Evolutionary conservation across 768 basidiomycete species (phyloP), one percentile per base, ranked within the genome.

Genomic region (Calocybe gangraenosa): DNA sequence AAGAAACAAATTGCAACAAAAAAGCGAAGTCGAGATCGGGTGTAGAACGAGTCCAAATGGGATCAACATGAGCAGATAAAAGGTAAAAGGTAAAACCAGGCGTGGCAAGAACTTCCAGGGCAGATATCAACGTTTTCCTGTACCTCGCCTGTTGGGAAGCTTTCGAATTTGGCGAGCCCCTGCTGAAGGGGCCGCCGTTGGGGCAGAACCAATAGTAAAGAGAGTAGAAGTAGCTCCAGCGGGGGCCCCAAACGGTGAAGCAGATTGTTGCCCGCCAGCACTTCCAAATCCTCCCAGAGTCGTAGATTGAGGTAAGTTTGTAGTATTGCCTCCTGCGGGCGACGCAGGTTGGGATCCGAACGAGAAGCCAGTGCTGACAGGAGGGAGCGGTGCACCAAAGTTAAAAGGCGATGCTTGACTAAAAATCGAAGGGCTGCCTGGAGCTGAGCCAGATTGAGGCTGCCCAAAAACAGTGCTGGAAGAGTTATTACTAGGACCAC

Each of bases 341-440:
- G 81, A 84, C 32, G 70, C 73, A 41, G 82, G 80, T 52, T 81
- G 81, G 30, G 75, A 67, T 17, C 74, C 79, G 55, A 83, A 84
- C 7, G 65, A 37, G 51, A 82, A 83, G 1, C 69, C 46, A 19
- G 65, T 56, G 40, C 52, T 58, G 3, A 59, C 46, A 13, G 74
- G 54, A 25, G 70, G 53, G 3, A 71, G 46, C 6, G 73, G 57
- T 17, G 66, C 50, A 15, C 68, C 72, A 55, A 81, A 81, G 18
- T 67, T 39, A 53, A 81, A 81, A 1, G 68, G 25, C 0, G 74
- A 58, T 3, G 67, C 45, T 37, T 77, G 74, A 50, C 66, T 70
- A 49, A 80, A 82, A 3, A 77, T 75, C 23, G 79, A 80, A 10
- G 80, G 80, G 46, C 79, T 82, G 32, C 67, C 69, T 21, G 79